phyloP scores from a whole-genome alignment of 2,329 filamentous ascomycete genomes.

The Apiospora marii region DNA sequence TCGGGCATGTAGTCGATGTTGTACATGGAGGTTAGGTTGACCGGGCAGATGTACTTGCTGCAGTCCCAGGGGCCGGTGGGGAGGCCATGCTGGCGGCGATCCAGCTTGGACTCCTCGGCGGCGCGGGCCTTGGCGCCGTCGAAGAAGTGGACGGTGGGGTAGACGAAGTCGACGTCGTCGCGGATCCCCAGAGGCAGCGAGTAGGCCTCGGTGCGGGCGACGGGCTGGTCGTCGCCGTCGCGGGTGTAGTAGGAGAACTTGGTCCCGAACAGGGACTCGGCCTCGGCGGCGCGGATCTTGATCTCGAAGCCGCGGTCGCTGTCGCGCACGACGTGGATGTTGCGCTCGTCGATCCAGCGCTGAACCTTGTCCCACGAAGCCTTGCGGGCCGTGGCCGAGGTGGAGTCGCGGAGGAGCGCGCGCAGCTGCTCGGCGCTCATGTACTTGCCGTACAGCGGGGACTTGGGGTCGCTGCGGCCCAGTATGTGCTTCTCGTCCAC shows the following conservation, averaged over 20 bases:
- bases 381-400: background rate
- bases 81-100: conserved; percentile 13
- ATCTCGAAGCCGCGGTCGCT: conserved; percentile 20
- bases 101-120: background rate
- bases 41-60: conserved; percentile 10
- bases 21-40: conserved; percentile 7
- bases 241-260: conserved; percentile 22
- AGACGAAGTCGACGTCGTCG: conserved; percentile 22
- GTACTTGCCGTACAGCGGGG: background rate
- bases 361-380: conserved; percentile 17
- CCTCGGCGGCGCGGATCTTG: background rate
- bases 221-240: background rate
- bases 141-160: conserved; percentile 24
- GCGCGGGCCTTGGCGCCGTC: background rate
- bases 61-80: conserved; percentile 14
- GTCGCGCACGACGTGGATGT: background rate
- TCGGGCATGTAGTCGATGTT: conserved; percentile 25
- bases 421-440: background rate
- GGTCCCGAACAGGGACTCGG: conserved; percentile 10
- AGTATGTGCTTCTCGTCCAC: conserved; percentile 13
- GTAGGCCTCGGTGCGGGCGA: conserved; percentile 24
- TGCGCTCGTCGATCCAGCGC: conserved; percentile 14
- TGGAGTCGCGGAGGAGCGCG: background rate
- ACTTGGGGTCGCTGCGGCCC: conserved; percentile 17
- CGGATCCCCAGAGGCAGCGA: background rate